phyloP scores from a whole-genome alignment of 257 asterid genomes.

The Primulina huaijiensis region DNA sequence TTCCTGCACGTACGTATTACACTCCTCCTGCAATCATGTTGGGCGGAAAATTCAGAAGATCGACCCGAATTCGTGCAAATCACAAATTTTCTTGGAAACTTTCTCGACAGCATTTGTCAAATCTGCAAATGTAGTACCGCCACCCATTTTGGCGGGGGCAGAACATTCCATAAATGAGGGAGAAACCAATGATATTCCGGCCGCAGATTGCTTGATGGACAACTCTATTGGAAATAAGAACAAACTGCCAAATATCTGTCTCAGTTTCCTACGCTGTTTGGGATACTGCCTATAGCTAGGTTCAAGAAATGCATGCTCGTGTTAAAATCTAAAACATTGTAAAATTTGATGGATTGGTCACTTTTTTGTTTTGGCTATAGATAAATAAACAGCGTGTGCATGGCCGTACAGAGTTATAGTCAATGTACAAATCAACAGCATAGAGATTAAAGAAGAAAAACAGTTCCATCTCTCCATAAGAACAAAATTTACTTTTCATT shows the following conservation, averaged over 20 bases:
- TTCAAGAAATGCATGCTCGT: background rate
- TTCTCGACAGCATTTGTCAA: constrained; percentile 28
- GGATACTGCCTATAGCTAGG: constrained; percentile 9
- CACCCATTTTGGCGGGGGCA: constrained; percentile 15
- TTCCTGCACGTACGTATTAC: constrained; percentile 38
- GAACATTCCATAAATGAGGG: constrained; percentile 27
- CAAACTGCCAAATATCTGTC: constrained; percentile 21
- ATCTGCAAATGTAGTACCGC: constrained; percentile 13
- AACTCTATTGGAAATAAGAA: constrained; percentile 25
- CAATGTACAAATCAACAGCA: background rate
- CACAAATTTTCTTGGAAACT: constrained; percentile 32
- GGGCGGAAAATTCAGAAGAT: constrained; percentile 55
- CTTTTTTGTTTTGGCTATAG: background rate
- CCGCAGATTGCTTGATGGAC: constrained; percentile 33
- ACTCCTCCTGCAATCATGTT: constrained; percentile 51
- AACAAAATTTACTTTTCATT: too few relatives aligned
- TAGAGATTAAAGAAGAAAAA: background rate
- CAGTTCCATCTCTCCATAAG: too few relatives aligned
- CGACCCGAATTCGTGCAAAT: constrained; percentile 64
- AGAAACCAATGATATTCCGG: constrained; percentile 29
- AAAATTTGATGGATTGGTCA: background rate
- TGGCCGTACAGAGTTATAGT: too few relatives aligned
- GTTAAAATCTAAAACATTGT: background rate
- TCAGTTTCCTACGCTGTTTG: constrained; percentile 30
- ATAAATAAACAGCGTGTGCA: too few relatives aligned